Evolutionary conservation across 2,329 filamentous ascomycete species (phyloP), one percentile per base, ranked within the genome.

Genomic region (Colletotrichum lindemuthianum): DNA sequence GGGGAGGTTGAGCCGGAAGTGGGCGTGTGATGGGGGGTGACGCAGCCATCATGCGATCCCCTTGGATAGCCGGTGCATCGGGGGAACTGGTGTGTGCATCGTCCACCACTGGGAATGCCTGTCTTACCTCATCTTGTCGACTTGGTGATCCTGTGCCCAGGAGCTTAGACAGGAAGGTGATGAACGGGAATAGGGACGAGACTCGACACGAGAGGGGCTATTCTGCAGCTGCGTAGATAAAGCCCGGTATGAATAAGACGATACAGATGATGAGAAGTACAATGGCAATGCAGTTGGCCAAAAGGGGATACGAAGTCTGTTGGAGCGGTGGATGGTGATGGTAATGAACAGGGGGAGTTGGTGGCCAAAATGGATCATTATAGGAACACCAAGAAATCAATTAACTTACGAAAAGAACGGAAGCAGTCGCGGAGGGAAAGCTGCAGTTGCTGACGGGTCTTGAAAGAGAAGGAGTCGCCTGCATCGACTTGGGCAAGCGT

Each of bases 41-140:
- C 63, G 63, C 63, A 65, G 63, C 63, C 58, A 61, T 61, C 51
- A 57, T 56, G 58, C 63, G 63, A 65, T 65, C 58, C 51, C 60
- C 61, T 40, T 61, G 51, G 45, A 15, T 56, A 57, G 63, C 51
- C 63, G 58, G 41, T 37, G 36, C 43, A 41, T 32, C 56, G 37
- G 41, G 57, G 44, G 33, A 53, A 52, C 12, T 52, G 45, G 16
- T 59, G 32, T 15, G 41, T 15, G 15, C 41, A 59, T 59, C 40
- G 43, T 44, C 50, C 44, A 53, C 49, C 49, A 64, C 49, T 34
- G 8, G 39, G 48, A 49, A 53, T 13, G 37, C 40, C 40, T 52
- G 32, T 52, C 63, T 57, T 63, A 63, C 63, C 63, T 65, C 63
- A 65, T 64, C 44, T 64, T 60, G 43, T 37, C 15, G 47, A 37